These are phyloP conservation scores for Salix exigua DNA, from an alignment of 345 rosid species.

Conservation along the genomic window DNA sequence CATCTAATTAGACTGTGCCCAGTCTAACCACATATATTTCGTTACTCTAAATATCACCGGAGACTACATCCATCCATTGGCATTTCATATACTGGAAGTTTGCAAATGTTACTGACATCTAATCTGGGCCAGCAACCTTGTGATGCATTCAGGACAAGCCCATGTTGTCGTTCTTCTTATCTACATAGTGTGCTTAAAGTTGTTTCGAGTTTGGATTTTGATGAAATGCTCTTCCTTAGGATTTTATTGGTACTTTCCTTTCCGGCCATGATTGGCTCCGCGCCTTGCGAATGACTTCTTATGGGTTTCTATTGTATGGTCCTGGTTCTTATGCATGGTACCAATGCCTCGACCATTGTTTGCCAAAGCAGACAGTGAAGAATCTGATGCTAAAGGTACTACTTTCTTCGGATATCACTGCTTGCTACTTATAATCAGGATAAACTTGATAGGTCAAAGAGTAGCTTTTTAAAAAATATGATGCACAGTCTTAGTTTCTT, in stretches of 20 bases:
- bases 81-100: background rate
- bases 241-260: constrained; percentile 35
- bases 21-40: background rate
- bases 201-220: constrained; percentile 20
- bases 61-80: background rate
- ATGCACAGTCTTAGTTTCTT: background rate
- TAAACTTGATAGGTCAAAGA: constrained; percentile 5
- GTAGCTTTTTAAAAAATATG: background rate
- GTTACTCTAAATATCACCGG: background rate
- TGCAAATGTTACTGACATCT: background rate
- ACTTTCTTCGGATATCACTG: background rate
- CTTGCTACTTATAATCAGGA: background rate
- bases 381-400: constrained; percentile 73
- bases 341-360: constrained; percentile 59
- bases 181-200: background rate
- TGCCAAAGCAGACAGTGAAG: constrained; percentile 61
- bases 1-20: no score
- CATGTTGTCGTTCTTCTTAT: background rate
- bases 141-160: background rate
- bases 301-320: constrained; percentile 84
- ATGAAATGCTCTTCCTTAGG: constrained; percentile 33
- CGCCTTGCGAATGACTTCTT: constrained; percentile 82
- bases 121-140: background rate
- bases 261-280: constrained; percentile 79
- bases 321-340: constrained; percentile 95